These are phyloP conservation scores for Shiraia bambusicola DNA, from an alignment of 2,329 filamentous ascomycete genomes.

Conservation along the genomic window DNA sequence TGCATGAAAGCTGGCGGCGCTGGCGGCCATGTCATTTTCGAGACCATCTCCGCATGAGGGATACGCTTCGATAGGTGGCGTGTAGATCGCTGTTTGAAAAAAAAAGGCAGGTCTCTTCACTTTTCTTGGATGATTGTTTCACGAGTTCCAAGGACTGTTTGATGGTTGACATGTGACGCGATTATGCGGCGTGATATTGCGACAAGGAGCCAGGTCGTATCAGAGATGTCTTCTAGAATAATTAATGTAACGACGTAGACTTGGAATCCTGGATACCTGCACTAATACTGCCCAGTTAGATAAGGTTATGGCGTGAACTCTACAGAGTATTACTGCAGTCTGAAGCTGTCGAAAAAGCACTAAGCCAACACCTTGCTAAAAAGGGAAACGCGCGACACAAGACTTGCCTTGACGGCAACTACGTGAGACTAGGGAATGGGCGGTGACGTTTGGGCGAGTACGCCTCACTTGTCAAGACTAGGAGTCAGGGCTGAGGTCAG, in stretches of 20 bases:
- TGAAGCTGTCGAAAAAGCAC: background rate
- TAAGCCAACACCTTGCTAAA: constrained; percentile 1
- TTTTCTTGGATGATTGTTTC: constrained; percentile 15
- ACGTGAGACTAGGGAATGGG: background rate
- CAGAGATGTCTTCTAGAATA: constrained; percentile 4
- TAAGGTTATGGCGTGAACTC: too few relatives aligned
- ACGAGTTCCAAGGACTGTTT: constrained; percentile 6
- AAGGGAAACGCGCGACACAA: constrained; percentile 1
- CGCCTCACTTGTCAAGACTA: too few relatives aligned
- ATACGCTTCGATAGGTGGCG: constrained; percentile 6
- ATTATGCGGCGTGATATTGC: constrained; percentile 2
- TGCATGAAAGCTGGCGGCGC: constrained; percentile 2
- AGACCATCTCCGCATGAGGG: constrained; percentile 9
- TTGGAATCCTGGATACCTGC: background rate
- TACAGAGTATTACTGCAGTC: background rate
- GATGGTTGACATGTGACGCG: constrained; percentile 7
- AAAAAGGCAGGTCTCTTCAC: constrained; percentile 6
- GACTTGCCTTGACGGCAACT: background rate
- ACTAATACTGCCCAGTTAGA: background rate
- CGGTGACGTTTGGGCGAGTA: constrained; percentile 17
- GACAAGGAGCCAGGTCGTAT: background rate
- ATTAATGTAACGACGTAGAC: constrained; percentile 3
- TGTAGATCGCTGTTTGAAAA: constrained; percentile 17
- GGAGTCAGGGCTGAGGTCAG: constrained; percentile 13
- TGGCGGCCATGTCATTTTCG: background rate